Base-by-base conservation (phyloP, 2,329 filamentous ascomycete genomes). In the Dichotomopilus funicola region DNA sequence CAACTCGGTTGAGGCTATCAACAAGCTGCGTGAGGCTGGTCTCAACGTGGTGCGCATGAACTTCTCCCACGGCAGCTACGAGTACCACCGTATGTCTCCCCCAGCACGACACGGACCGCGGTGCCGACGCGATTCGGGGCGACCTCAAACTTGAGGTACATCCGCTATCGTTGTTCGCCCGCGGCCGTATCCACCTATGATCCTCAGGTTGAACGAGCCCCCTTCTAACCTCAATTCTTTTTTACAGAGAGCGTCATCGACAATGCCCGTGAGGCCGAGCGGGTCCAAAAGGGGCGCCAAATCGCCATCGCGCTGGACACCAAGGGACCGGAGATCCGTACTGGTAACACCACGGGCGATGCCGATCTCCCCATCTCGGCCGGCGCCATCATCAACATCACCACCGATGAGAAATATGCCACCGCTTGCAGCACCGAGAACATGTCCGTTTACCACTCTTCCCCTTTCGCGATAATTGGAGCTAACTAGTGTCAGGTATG, bases 11-110 rank as follows among this genome's bases (percentile, higher is more conserved):
- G 89, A 96, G 79, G 91, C 91, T 75, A 95, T 99, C 78, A 97
- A 97, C 77, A 82, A 86, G 73, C 88, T 99, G 68, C 89, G 92
- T 73, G 82, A 81, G 70, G 87, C 87, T 63, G 94, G 94, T 75
- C 86, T 97, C 68, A 97, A 97, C 77, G 91, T 99, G 65, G 94
- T 97, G 66, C 92, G 94, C 78, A 99, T 99, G 94, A 99, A 99
- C 87, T 97, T 97, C 74, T 96, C 88, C 63, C 89, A 95, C 75
- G 89, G 89, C 68, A 87, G 86, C 64, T 94, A 97, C 75, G 91
- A 91, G 78, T 99, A 66, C 45, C 64, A 66, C 61, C 62, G 63
- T 65, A 64, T 45, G 63, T 63, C 61, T 33, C 38, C 43, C 13
- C 11, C 3, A n/a, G 6, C 11, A 11, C 40, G 13, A 42, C 13